Conservation (phyloP, 805 yeast species). For the Teunomyces pallodes region DNA sequence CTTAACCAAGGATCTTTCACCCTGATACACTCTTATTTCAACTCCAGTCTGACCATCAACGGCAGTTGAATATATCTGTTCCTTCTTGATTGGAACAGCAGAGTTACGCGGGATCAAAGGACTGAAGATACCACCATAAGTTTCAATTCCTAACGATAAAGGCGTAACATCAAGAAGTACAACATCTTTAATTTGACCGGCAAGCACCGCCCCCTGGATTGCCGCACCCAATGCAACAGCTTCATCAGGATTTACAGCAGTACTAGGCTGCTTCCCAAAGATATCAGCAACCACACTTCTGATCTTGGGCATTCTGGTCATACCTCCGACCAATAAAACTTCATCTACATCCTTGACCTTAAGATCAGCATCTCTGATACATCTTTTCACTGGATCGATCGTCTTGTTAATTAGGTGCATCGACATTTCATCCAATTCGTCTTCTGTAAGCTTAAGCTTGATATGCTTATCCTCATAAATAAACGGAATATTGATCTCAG, state of each 20-base stretch:
- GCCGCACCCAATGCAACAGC: constrained; percentile 32
- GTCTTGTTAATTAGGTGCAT: constrained; percentile 65
- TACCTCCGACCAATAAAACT: constrained; percentile 79
- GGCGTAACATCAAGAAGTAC: constrained; percentile 29
- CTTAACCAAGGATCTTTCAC: constrained; percentile 75
- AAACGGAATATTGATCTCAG: constrained; percentile 70
- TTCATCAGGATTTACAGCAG: constrained; percentile 74
- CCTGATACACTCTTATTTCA: constrained; percentile 75
- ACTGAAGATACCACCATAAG: constrained; percentile 80
- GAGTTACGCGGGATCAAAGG: constrained; percentile 77
- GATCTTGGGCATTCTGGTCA: constrained; percentile 87
- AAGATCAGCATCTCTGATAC: constrained; percentile 71
- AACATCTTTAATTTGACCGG: constrained; percentile 26
- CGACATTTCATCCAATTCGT: constrained; percentile 65
- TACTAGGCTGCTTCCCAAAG: constrained; percentile 65
- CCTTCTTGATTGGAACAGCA: constrained; percentile 72
- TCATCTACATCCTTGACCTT: constrained; percentile 67
- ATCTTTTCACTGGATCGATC: constrained; percentile 69
- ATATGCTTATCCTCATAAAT: constrained; percentile 62
- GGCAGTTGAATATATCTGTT: constrained; percentile 75
- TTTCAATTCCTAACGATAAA: constrained; percentile 61
- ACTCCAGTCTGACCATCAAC: constrained; percentile 86
- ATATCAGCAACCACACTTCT: constrained; percentile 57
- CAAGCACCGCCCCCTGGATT: constrained; percentile 27
- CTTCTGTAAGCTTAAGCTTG: constrained; percentile 56